A percentile compares a stretch with the other conserved stretches of the same genome.
phyloP scores from a whole-genome alignment of 1,284 basidiomycete genomes.

The Gomphus bonarii region DNA sequence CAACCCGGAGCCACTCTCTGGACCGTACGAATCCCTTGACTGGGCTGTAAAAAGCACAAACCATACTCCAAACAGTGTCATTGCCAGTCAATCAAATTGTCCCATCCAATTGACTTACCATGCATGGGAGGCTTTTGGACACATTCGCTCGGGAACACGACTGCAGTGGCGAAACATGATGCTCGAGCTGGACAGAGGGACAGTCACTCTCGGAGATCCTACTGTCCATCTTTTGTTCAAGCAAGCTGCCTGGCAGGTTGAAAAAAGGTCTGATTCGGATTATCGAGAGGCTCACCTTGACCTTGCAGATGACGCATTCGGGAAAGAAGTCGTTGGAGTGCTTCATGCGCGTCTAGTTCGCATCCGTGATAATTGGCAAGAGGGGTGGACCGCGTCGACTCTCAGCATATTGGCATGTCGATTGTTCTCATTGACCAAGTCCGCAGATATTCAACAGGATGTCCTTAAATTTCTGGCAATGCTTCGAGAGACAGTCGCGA shows the following conservation, averaged over 20 bases:
- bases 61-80: slow-evolving; percentile 32
- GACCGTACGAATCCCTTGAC: slow-evolving; percentile 28
- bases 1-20: slow-evolving; percentile 16
- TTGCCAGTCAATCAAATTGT: slow-evolving; percentile 32
- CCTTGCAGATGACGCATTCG: slow-evolving; percentile 22
- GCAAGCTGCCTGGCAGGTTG: slow-evolving; percentile 34
- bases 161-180: slow-evolving; percentile 42
- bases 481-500: slow-evolving; percentile 23
- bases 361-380: slow-evolving; percentile 33
- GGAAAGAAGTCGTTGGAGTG: slow-evolving; percentile 24
- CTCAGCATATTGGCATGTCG: slow-evolving; percentile 27
- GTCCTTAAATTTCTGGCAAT: slow-evolving; percentile 20
- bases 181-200: slow-evolving; percentile 27
- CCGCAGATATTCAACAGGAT: slow-evolving; percentile 7
- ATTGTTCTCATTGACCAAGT: slow-evolving; percentile 22
- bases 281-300: slow-evolving; percentile 17
- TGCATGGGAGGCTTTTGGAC: slow-evolving; percentile 33
- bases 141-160: slow-evolving; percentile 30
- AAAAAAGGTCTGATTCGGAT: slow-evolving; percentile 17
- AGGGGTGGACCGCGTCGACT: slow-evolving; percentile 26
- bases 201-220: slow-evolving; percentile 26
- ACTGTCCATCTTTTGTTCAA: slow-evolving; percentile 30
- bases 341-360: slow-evolving; percentile 21
- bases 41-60: slow-evolving; percentile 25
- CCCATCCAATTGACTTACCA: slow-evolving; percentile 28